Base-by-base conservation (phyloP, 805 yeast species). In the Metschnikowia gelsemii region DNA sequence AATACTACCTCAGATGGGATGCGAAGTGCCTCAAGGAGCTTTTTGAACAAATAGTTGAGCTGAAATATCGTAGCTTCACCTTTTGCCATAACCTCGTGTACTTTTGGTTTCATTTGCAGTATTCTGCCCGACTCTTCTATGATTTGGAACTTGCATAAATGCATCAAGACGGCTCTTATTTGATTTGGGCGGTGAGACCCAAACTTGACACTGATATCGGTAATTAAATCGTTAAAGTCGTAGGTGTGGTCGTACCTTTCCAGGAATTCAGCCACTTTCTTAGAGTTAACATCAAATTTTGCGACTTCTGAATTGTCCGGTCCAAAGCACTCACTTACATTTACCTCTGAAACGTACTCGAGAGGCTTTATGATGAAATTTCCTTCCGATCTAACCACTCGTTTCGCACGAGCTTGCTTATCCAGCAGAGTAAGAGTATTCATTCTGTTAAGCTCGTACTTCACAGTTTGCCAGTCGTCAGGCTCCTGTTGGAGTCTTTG, bases 1-100 rank as follows among this genome's bases (percentile, higher is more conserved):
- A 80, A 66, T 2, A 93, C 80, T 1, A 88, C 72, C 46, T 86
- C 93, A 49, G 88, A 78, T 6, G 83, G 80, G 27, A 93, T 73
- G 8, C 83, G 81, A 36, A 90, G 66, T 0, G 82, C 72, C 40
- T 76, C 80, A 34, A 91, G 79, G 68, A 93, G 77, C 44, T 79
- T 76, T 46, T 81, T 80, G 60, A 88, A 85, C 16, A 88, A 63
- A 68, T 84, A 80, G 8, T 93, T 87, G 42, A 91, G 60, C 56
- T 88, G 95, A 51, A 77, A 83, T 1, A 87, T 63, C 39, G 74
- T 79, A 37, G 80, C 91, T 55, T 71, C 76, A 46, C 75, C 75
- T 43, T 64, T 65, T 43, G 55, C 56, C 58, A 78, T 62, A 3
- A 76, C 58, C 43, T 68, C 73, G 28, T 59, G 62, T 32, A 77